Base-by-base conservation (phyloP, 805 yeast genomes). In the Kluyveromyces starmeri region DNA sequence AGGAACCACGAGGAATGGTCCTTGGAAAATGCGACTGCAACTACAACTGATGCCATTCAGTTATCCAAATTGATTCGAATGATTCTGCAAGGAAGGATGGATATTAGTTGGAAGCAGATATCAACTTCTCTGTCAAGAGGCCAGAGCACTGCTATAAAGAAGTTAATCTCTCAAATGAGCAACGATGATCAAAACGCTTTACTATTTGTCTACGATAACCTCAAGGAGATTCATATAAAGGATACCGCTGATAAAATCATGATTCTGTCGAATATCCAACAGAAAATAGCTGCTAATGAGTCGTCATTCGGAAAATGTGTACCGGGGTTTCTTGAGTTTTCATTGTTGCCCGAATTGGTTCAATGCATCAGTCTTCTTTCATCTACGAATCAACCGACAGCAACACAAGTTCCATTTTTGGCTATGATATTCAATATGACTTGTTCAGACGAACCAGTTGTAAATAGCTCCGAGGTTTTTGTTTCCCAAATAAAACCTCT, bases 321-420 rank as follows among this genome's bases (percentile, higher is more conserved):
- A 12, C 70, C 84, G 32, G 65, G 83, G 45, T 61, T 75, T 53
- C 50, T 83, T 23, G 77, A 75, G 26, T 61, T 70, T 39, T 70
- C 70, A 41, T 58, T 85, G 7, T 55, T 88, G n/a, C 95, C 96
- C 0, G 85, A 81, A 45, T 59, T 88, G 10, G 60, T 68, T 7
- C 51, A 53, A 2, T 71, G 73, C 39, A 74, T 64, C 12, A 15
- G 25, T 11, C 8, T 36, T 10, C 25, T 46, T 50, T 55, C 20
- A 21, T 37, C 4, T 23, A 37, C 10, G 21, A 37, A 11, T 7
- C 44, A 40, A 32, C 35, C 39, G 5, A n/a, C 30, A 4, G 6
- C 39, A 6, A 30, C 33, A 9, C 27, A 28, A 13, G 32, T 36
- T 15, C 35, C 42, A 1, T 39, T 39, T 19, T 24, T 39, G 18